Percentiles rank a stretch among this genome's conserved stretches.
Conservation (phyloP, 257 asterid genomes). For the Solanum peruvianum region DNA sequence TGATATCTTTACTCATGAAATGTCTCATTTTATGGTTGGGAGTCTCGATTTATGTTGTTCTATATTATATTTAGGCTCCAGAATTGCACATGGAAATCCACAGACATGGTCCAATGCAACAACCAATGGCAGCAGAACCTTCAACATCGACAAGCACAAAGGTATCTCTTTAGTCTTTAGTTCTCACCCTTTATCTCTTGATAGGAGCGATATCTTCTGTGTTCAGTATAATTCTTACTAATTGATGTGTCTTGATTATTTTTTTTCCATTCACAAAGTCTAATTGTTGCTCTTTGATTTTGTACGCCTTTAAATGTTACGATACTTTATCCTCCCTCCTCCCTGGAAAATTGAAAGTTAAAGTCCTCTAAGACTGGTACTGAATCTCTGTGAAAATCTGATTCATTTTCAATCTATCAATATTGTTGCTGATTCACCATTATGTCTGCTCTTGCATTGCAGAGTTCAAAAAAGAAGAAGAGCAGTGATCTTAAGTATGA, state of each 20-base stretch:
- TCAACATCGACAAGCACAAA: slow-evolving; percentile 58
- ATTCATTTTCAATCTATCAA: not conserved
- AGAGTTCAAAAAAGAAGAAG: slow-evolving; percentile 40
- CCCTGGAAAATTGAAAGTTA: not conserved
- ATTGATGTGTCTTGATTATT: not conserved
- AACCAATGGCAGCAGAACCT: slow-evolving; percentile 63
- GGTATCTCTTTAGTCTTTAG: slow-evolving; percentile 23
- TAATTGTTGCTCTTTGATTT: not conserved
- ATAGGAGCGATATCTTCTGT: not conserved
- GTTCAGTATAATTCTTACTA: not conserved
- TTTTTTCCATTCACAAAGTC: not conserved
- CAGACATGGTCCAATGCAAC: slow-evolving; percentile 61
- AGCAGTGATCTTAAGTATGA: slow-evolving; percentile 58
- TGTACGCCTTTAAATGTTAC: not conserved
- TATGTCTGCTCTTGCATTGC: not conserved
- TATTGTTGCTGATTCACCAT: not conserved
- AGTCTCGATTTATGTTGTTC: not conserved
- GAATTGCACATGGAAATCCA: slow-evolving; percentile 79
- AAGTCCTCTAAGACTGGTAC: not conserved
- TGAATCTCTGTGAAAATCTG: not conserved
- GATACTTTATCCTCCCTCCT: not conserved
- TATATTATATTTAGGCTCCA: slow-evolving; percentile 50
- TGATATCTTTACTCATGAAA: not conserved
- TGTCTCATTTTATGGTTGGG: not conserved
- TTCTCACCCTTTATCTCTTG: not conserved